Evolutionary conservation across 2,329 filamentous ascomycete genomes (phyloP).

Genomic region (Mollisiaceae sp.): DNA sequence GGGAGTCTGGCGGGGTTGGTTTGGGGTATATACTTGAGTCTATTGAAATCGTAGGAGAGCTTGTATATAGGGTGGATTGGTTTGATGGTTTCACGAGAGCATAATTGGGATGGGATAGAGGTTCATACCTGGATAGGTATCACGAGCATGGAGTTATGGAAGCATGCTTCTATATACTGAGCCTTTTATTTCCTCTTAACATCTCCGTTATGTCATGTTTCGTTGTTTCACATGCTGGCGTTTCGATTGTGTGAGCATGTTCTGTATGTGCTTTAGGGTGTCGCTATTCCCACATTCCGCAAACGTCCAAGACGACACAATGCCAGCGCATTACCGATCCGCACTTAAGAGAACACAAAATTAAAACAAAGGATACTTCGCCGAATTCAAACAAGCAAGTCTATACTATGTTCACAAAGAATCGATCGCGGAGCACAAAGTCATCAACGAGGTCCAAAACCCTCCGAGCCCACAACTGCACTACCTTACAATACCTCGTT

Average conservation of each 20-base stretch:
- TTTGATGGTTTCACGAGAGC: too few relatives aligned
- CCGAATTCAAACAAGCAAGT: not conserved
- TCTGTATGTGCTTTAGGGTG: not conserved
- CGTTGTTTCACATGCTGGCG: not conserved
- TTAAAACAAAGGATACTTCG: not conserved
- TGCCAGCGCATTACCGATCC: not conserved
- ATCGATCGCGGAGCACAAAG: not conserved
- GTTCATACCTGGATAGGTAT: not conserved
- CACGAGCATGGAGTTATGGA: not conserved
- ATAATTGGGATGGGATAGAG: not conserved
- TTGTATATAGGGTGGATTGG: not conserved
- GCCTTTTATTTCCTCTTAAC: not conserved
- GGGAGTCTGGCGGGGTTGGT: conserved; percentile 73
- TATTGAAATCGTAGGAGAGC: conserved; percentile 52
- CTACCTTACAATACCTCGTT: not conserved
- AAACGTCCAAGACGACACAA: not conserved
- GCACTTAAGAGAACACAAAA: not conserved
- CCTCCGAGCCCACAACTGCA: not conserved
- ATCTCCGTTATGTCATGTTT: not conserved
- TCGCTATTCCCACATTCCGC: not conserved
- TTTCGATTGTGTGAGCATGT: not conserved
- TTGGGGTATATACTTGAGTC: conserved; percentile 78
- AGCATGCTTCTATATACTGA: not conserved
- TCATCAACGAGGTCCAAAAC: not conserved
- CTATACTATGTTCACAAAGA: not conserved